Evolutionary conservation across 139 green algal species (phyloP), one percentile per base, ranked within the genome.

Genomic region (Raphidocelis subcapitata): DNA sequence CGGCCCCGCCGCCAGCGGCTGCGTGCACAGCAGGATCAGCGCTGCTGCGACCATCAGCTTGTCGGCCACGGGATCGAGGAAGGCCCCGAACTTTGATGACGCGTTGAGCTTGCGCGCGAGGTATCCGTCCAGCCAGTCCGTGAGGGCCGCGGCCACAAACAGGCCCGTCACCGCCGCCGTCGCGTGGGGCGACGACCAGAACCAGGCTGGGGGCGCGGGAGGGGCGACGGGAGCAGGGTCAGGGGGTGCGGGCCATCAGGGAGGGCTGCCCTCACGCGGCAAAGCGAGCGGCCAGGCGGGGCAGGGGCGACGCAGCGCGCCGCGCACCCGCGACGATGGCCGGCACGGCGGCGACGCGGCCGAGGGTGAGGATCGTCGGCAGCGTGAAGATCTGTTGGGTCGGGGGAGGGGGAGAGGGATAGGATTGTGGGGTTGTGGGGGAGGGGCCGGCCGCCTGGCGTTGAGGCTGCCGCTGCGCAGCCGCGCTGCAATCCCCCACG

Each of bases 21-120:
- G 67, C 2, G 85, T 93, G 79, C 84, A 85, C 15, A 97, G 75
- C 67, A 98, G 83, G 15, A 98, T 73, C 2, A 98, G 83, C 23
- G 88, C 81, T 36, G 93, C 86, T 44, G 87, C 83, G 14, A 99
- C 94, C 93, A 96, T 98, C 44, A 97, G 86, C 85, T 99, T 99
- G 84, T 99, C 95, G 5, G 95, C 95, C 36, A 99, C 95, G 1
- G 95, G 95, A 81, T 99, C 95, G 16, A 99, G 86, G 70, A 99
- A 99, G 1, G 94, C 94, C 10, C 95, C 95, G 84, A 99, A 99
- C 3, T 84, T 73, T 0, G 88, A 87, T 3, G 76, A 84, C 1
- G 81, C 51, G 28, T 90, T 88, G 84, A 95, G 81, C 69, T 92
- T 95, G 0, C 94, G 73, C 18, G 94, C 94, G 10, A 99, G 80